These are phyloP conservation scores for Pythium folliculosum DNA, from an alignment of 352 stramenopile species.

Conservation along the genomic window DNA sequence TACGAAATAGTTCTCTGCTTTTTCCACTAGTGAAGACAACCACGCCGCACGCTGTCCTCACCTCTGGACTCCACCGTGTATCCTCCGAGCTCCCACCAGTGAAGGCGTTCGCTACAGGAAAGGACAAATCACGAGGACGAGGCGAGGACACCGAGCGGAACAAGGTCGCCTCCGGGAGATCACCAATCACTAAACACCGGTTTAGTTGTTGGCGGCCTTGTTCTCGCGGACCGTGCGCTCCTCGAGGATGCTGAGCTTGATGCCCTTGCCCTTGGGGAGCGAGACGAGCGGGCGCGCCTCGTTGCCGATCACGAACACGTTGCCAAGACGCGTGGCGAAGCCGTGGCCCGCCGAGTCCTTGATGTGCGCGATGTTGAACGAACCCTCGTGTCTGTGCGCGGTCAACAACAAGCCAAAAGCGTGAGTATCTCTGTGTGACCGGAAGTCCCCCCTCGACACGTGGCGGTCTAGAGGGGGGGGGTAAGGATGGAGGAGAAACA, in stretches of 20 bases:
- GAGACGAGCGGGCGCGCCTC: constrained; percentile 92
- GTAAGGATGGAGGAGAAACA: background rate
- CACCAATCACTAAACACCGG: background rate
- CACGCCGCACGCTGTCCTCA: background rate
- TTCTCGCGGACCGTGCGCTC: constrained; percentile 82
- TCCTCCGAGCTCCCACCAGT: background rate
- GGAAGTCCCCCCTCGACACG: background rate
- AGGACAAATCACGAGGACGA: too few relatives aligned
- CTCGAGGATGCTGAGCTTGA: constrained; percentile 99
- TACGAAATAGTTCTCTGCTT: background rate
- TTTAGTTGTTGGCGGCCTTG: constrained; percentile 68
- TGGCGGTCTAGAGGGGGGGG: background rate
- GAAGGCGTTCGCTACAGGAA: background rate
- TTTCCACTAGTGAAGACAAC: background rate
- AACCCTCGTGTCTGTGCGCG: constrained; percentile 93
- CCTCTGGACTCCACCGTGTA: too few relatives aligned
- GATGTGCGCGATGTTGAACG: constrained; percentile 99
- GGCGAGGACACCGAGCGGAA: background rate
- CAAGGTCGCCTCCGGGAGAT: background rate
- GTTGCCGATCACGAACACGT: constrained; percentile 98
- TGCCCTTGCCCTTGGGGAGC: constrained; percentile 97
- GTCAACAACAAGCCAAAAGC: constrained; percentile 28
- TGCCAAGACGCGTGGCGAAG: constrained; percentile 97
- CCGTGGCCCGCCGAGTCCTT: constrained; percentile 97
- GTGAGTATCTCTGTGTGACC: constrained; percentile 20